Base-by-base conservation (phyloP, 768 basidiomycete genomes). In the Mrakia hoshinonis region DNA sequence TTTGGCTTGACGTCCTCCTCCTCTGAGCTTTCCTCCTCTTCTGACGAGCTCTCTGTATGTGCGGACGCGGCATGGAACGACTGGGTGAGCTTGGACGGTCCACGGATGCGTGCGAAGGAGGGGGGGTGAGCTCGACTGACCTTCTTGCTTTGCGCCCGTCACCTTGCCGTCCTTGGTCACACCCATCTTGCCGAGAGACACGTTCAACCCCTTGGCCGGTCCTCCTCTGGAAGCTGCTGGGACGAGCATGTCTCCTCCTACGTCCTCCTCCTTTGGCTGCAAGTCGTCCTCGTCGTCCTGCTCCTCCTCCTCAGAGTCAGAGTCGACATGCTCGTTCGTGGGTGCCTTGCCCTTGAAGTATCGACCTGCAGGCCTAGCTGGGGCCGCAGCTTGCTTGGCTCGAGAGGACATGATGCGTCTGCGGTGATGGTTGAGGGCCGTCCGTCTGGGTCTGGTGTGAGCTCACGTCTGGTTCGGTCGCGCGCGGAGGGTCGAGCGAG, bases 281-380 rank as follows among this genome's bases (percentile, higher is more conserved):
- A 54, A 36, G 38, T 48, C 60, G 5, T n/a, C 46, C 36, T 69
- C 68, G 31, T 67, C 75, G 11, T 73, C 72, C 15, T 70, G 73
- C 47, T 73, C 73, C 11, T 60, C 73, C n/a, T 72, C 74, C 29
- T 47, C 69, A 38, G 49, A 49, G 34, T 52, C 67, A 15, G 69
- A 68, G 22, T 68, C 73, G 36, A 48, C 72, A 10, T 26, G 34
- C 18, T 68, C 74, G 18, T 60, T 66, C 38, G 58, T 73, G 5
- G 75, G 74, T 0, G 74, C 75, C 52, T 77, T 91, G 68, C 92
- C 92, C 75, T 89, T 89, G 87, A 91, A 90, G 79, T 95, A 94
- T 3, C 92, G 88, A 7, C 85, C 88, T 2, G 86, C 91, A 5
- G 92, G 90, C 65, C 84, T 82, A n/a, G 90, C 84, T 9, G 87